Evolutionary conservation across 495 filamentous ascomycete genomes (phyloP), one percentile per base, ranked within the genome.

Genomic region (Platismatia glauca): DNA sequence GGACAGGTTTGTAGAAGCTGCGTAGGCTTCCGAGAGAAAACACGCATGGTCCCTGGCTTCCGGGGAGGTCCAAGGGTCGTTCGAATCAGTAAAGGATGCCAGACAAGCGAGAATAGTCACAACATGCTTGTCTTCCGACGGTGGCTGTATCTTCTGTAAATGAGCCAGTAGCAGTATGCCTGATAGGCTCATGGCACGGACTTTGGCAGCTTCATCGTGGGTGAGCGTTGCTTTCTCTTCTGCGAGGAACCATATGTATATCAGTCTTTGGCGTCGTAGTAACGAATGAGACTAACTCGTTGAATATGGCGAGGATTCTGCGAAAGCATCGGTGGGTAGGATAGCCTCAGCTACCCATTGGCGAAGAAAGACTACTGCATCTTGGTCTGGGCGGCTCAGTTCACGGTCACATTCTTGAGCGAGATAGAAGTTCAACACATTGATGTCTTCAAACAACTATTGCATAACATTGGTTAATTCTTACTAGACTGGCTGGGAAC

Each of bases 21-120:
- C 35, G 56, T 63, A n/a, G 64, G 71, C 66, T 4, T 75, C 66
- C 24, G 86, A 73, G 8, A 88, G 63, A 1, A 67, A 44, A 18
- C 70, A 70, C 0, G 82, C 76, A 4, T 67, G 64, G 9, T 63
- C 43, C 7, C 64, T 57, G 31, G 71, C 67, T 35, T 73, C 65
- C n/a, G 64, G 38, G 3, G 76, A 79, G 35, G 77, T 77, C 85
- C 86, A 89, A 34, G 78, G 76, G 68, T 87, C 79, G 29, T 68
- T 24, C 29, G 67, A 3, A 44, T 80, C 77, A 5, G 79, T 78
- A 71, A 81, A 86, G 65, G 75, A 74, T 20, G 76, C 75, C 43
- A 76, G 55, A 38, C 60, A 58, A 29, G 69, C 57, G 35, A 77
- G 64, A n/a, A 80, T 67, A 20, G 72, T 70, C 13, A 75, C 41